Evolutionary conservation across 1,139 yeast species (phyloP).

Genomic region (Chernovozyma sophiae-reginae): DNA sequence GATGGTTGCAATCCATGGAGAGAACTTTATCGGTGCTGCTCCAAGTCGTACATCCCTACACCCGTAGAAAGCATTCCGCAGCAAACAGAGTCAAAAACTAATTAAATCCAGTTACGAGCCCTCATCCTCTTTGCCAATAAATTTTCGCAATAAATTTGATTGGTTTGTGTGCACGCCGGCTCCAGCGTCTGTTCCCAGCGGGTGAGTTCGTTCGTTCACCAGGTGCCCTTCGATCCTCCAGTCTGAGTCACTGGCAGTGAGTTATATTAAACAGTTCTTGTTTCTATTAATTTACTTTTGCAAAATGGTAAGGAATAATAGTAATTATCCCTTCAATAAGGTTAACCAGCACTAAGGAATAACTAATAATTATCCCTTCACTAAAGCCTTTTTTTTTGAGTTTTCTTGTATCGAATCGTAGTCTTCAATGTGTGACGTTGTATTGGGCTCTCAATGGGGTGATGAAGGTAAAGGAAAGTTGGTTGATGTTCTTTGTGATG

Average conservation of each 20-base stretch:
- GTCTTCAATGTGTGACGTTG: slow-evolving; percentile 82
- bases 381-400: not conserved
- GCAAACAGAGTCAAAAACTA: not conserved
- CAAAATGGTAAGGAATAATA: slow-evolving; percentile 5
- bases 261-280: not conserved
- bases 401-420: not conserved
- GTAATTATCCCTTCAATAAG: slow-evolving; percentile 5
- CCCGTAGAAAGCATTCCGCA: too few relatives aligned
- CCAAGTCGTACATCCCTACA: not conserved
- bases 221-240: not conserved
- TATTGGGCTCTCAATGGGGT: slow-evolving; percentile 98
- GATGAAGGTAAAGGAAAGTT: slow-evolving; percentile 99
- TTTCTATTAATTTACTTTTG: slow-evolving; percentile 2
- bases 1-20: too few relatives aligned
- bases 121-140: not conserved
- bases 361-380: too few relatives aligned
- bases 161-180: too few relatives aligned
- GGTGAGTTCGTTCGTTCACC: not conserved
- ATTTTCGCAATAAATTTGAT: too few relatives aligned
- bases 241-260: not conserved
- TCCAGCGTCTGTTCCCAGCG: too few relatives aligned
- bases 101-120: not conserved
- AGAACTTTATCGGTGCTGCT: too few relatives aligned
- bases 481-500: slow-evolving; percentile 89
- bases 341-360: too few relatives aligned